Conservation (phyloP, 768 basidiomycete species). For the Tremella yokohamensis region DNA sequence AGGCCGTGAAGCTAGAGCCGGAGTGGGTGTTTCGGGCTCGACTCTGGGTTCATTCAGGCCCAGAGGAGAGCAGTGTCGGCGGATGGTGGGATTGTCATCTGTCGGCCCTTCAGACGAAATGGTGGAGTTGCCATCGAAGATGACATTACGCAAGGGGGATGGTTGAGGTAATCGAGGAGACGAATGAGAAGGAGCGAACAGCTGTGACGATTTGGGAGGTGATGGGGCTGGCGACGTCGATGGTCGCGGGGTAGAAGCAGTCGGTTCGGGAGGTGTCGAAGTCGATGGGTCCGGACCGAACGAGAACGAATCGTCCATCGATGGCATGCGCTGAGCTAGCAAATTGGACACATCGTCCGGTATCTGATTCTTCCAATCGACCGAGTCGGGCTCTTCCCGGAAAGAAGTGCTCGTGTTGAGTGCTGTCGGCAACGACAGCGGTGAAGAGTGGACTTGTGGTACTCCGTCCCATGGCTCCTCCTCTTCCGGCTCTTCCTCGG, state of each 20-base stretch:
- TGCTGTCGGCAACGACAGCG: conserved; percentile 25
- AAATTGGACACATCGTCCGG: conserved; percentile 44
- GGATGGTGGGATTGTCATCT: conserved; percentile 35
- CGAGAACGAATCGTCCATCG: not conserved
- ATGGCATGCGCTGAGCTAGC: conserved; percentile 24
- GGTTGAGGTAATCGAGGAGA: not conserved
- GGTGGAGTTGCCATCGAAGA: conserved; percentile 1
- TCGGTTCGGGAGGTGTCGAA: conserved; percentile 1
- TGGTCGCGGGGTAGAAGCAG: conserved; percentile 12
- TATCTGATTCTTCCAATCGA: conserved; percentile 8
- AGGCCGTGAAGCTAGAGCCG: conserved; percentile 7
- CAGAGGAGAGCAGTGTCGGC: conserved; percentile 25
- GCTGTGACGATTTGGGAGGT: not conserved
- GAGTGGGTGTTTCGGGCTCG: conserved; percentile 11
- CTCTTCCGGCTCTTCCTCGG: conserved; percentile 8
- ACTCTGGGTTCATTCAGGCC: not conserved
- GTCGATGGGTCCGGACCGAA: not conserved
- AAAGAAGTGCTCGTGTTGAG: conserved; percentile 4
- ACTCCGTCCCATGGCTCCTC: conserved; percentile 37
- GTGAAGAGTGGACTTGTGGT: conserved; percentile 31
- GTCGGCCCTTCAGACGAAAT: conserved; percentile 4
- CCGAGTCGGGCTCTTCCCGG: not conserved
- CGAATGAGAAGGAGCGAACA: not conserved
- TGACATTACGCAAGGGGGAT: not conserved
- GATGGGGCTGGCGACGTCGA: conserved; percentile 3